These are phyloP conservation scores for Penicillium coffeae DNA, from an alignment of 495 filamentous ascomycete species.

Conservation along the genomic window DNA sequence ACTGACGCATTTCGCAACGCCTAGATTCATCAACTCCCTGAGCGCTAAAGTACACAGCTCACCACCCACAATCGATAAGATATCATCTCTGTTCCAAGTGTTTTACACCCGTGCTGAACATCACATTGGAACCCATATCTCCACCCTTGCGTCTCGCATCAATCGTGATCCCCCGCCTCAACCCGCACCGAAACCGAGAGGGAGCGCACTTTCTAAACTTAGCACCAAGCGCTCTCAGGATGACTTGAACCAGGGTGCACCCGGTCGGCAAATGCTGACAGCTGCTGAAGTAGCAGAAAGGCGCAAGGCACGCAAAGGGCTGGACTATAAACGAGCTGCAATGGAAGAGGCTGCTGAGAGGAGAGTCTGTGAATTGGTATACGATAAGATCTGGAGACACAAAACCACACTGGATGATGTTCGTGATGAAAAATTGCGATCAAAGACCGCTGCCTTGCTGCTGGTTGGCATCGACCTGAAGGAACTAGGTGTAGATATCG, in stretches of 20 bases:
- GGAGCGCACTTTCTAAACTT: slow-evolving; percentile 20
- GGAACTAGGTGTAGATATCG: slow-evolving; percentile 80
- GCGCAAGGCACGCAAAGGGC: slow-evolving; percentile 67
- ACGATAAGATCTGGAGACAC: slow-evolving; percentile 85
- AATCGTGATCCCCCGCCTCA: slow-evolving; percentile 58
- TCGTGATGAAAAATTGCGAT: slow-evolving; percentile 89
- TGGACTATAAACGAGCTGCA: slow-evolving; percentile 70
- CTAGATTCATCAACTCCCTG: slow-evolving; percentile 86
- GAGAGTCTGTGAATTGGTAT: slow-evolving; percentile 80
- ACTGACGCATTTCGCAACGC: background rate
- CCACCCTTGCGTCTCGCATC: slow-evolving; percentile 69
- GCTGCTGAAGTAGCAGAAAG: slow-evolving; percentile 75
- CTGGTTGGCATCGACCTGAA: slow-evolving; percentile 84
- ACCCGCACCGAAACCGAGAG: slow-evolving; percentile 28
- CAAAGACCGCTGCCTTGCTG: slow-evolving; percentile 85
- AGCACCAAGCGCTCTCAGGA: slow-evolving; percentile 24
- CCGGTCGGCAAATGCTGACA: slow-evolving; percentile 89
- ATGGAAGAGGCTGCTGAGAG: slow-evolving; percentile 92
- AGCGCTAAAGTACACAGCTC: slow-evolving; percentile 81
- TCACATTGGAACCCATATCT: slow-evolving; percentile 85
- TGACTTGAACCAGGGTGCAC: slow-evolving; percentile 21
- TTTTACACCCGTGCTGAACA: slow-evolving; percentile 83
- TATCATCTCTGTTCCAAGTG: slow-evolving; percentile 87
- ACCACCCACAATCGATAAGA: slow-evolving; percentile 77
- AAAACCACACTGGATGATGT: slow-evolving; percentile 90